Conservation (phyloP, 257 asterid species). For the Solanum stenotomum region DNA sequence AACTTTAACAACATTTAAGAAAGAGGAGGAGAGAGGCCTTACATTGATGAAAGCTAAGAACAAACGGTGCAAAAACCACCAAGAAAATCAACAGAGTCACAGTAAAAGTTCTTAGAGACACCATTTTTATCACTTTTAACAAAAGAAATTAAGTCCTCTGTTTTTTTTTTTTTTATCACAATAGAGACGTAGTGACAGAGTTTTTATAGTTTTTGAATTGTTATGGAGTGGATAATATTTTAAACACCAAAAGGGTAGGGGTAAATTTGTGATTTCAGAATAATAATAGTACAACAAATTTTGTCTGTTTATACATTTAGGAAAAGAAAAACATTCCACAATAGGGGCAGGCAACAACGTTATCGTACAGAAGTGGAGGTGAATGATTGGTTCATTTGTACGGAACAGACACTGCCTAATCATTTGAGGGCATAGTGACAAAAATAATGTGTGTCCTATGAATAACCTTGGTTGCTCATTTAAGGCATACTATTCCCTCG, state of each 20-base stretch:
- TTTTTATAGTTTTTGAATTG: neutral
- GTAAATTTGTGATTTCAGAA: neutral
- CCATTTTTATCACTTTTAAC: neutral
- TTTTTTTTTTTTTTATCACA: neutral
- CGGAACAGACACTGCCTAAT: neutral
- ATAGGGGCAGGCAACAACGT: neutral
- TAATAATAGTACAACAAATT: neutral
- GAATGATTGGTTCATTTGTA: neutral
- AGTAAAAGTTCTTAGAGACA: neutral
- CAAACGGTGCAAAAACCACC: neutral
- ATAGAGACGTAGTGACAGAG: neutral
- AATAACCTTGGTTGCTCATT: neutral
- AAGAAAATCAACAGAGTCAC: neutral
- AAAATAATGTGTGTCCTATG: neutral
- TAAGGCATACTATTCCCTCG: neutral
- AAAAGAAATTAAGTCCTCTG: neutral
- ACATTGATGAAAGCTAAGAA: slow-evolving; percentile 1
- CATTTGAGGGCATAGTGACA: neutral
- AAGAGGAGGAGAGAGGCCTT: neutral
- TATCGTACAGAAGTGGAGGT: neutral
- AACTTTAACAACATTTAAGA: neutral
- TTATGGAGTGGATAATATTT: neutral
- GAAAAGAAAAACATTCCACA: neutral
- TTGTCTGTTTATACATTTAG: neutral
- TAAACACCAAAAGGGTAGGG: neutral